Base-by-base conservation (phyloP, 2,329 filamentous ascomycete genomes). In the Rutstroemia sydowiana region DNA sequence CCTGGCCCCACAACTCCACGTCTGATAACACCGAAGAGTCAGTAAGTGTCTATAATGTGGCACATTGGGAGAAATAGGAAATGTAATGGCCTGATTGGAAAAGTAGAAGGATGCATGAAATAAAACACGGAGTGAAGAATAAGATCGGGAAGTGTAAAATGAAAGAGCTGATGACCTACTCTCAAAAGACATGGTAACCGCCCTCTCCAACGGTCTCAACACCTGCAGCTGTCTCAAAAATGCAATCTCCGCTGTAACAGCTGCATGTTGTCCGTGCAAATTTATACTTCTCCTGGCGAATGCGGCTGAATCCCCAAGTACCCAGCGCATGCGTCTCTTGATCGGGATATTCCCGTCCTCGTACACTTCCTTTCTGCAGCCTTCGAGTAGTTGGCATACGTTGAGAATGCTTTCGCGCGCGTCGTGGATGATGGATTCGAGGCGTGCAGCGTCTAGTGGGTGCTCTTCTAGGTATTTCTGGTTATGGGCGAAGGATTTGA, bases 221-320 rank as follows among this genome's bases (percentile, higher is more conserved):
- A 8, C 14, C 16, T 41, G n/a, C 36, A 45, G 10, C 23, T 40
- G 16, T 3, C 51, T 30, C 47, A 53, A 32, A 18, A 32, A 50
- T 3, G 3, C 26, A 2, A 53, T 53, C 36, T 53, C 51, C 7
- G 41, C 26, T 40, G 39, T 23, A 13, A 53, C 11, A 7, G 40
- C 46, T 14, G 16, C 47, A 53, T 53, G 51, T 13, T 50, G 45
- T 20, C 45, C 39, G 13, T 49, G 45, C 32, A 53, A 34, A 41
- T 53, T 53, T 0, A 20, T 16, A 5, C 26, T 50, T 23, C 51
- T 37, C 20, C 40, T 43, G 6, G 32, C 31, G 34, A 53, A 53
- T 4, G 46, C 51, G 6, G 32, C 18, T 9, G n/a, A 20, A 32
- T 53, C 41, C 0, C 51, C 46, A 21, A 53, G 34, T 8, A 49